These are phyloP conservation scores for Eimeria acervulina DNA, from an alignment of 169 alveolate genomes.

Conservation along the genomic window DNA sequence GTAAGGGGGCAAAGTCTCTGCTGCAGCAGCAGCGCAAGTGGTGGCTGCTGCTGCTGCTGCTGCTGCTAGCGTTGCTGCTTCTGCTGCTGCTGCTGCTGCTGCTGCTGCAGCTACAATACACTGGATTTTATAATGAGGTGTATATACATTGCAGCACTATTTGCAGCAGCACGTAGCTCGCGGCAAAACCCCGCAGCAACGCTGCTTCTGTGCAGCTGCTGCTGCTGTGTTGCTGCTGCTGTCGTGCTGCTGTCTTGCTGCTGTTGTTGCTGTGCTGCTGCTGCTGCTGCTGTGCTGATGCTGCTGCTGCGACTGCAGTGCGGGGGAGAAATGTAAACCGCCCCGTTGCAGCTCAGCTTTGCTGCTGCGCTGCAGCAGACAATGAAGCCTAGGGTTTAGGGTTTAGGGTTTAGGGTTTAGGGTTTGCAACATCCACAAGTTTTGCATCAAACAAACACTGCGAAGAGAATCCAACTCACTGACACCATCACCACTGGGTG, in stretches of 20 bases:
- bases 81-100: constrained; percentile 42
- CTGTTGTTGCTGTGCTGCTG: neutral
- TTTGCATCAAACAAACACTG: neutral
- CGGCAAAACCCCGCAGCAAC: neutral
- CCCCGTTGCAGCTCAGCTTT: neutral
- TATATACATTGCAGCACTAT: neutral
- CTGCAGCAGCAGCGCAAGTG: neutral
- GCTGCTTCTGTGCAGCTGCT: neutral
- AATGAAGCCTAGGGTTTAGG: neutral
- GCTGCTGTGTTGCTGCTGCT: neutral
- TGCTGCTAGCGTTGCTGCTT: neutral
- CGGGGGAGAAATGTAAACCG: neutral
- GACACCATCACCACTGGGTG: neutral
- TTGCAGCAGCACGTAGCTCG: neutral
- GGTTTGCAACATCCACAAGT: neutral
- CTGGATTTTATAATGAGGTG: neutral
- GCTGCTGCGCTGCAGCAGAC: neutral
- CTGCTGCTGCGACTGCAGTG: neutral
- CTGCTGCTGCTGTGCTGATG: neutral
- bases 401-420: neutral
- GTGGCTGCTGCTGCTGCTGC: constrained; percentile 35
- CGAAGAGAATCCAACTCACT: neutral
- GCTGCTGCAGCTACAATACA: neutral
- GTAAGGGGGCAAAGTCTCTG: too few species aligned
- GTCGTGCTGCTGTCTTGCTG: neutral